Percentiles rank a stretch among this genome's conserved stretches.
phyloP scores from a whole-genome alignment of 148 eudicot genomes.

The Rhododendron molle region DNA sequence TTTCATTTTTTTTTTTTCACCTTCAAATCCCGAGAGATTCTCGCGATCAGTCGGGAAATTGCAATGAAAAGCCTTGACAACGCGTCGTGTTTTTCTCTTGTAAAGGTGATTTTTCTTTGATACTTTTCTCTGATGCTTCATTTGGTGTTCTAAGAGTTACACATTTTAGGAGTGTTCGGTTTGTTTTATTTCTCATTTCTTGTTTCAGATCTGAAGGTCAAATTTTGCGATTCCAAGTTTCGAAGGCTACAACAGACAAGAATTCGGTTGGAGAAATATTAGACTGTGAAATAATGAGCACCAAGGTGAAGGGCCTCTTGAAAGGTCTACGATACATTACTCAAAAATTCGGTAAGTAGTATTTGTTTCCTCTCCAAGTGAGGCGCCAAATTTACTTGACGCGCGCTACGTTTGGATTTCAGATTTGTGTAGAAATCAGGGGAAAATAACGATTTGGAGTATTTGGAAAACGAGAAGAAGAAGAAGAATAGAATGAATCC shows the following conservation, averaged over 20 bases:
- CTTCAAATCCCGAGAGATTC: slow-evolving; percentile 16
- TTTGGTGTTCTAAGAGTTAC: neutral
- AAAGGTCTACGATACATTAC: slow-evolving; percentile 61
- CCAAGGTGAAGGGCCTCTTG: slow-evolving; percentile 64
- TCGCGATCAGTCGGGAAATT: neutral
- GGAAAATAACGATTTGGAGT: no score
- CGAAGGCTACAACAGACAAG: slow-evolving; percentile 11
- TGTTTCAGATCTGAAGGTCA: slow-evolving; percentile 20
- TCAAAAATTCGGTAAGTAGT: slow-evolving; percentile 50
- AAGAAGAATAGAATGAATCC: no score
- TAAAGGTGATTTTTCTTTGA: slow-evolving; percentile 11
- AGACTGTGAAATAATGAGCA: slow-evolving; percentile 18
- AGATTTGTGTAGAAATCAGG: neutral
- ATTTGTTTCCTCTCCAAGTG: slow-evolving; percentile 4
- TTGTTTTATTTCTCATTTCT: neutral
- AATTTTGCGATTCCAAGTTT: slow-evolving; percentile 6
- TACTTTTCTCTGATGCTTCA: neutral
- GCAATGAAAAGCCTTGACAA: neutral
- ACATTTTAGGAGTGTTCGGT: neutral
- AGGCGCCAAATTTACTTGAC: neutral
- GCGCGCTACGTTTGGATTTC: neutral
- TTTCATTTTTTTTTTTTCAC: slow-evolving; percentile 6
- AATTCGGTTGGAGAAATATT: slow-evolving; percentile 1
- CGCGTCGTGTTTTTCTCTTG: slow-evolving; percentile 8
- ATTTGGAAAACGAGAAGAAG: neutral